Conservation (phyloP, 2,329 filamentous ascomycete genomes). For the Aureobasidium sp. region DNA sequence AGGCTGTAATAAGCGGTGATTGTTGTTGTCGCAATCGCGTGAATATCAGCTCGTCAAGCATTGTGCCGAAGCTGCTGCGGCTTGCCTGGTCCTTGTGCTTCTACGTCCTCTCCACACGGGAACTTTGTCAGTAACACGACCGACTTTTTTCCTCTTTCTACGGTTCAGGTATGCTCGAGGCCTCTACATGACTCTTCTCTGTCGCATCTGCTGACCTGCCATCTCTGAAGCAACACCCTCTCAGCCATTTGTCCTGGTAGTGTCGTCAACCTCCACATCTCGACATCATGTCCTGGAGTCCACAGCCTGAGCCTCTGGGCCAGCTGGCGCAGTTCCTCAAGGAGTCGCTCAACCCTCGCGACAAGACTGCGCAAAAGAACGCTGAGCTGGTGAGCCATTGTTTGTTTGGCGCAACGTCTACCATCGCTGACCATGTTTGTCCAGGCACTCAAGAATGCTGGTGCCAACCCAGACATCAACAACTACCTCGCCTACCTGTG, state of each 20-base stretch:
- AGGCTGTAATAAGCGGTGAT: neutral
- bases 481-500: conserved; percentile 94
- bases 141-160: conserved; percentile 2
- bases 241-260: neutral
- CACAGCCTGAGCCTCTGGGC: conserved; percentile 73
- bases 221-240: neutral
- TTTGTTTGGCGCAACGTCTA: neutral
- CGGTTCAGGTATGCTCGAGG: neutral
- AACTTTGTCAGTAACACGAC: neutral
- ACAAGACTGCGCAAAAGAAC: conserved; percentile 74
- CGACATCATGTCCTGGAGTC: conserved; percentile 79
- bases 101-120: conserved; percentile 1
- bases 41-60: neutral
- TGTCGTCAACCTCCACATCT: neutral
- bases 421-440: neutral
- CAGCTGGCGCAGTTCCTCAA: conserved; percentile 83
- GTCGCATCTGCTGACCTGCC: neutral
- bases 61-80: neutral
- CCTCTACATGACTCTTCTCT: neutral
- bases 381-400: conserved; percentile 64
- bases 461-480: conserved; percentile 82
- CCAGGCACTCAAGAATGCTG: conserved; percentile 89
- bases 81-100: neutral
- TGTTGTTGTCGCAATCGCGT: neutral
- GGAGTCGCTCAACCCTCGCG: conserved; percentile 81